Evolutionary conservation across 305 asterid genomes (phyloP).

Genomic region (Solanum hybrid): DNA sequence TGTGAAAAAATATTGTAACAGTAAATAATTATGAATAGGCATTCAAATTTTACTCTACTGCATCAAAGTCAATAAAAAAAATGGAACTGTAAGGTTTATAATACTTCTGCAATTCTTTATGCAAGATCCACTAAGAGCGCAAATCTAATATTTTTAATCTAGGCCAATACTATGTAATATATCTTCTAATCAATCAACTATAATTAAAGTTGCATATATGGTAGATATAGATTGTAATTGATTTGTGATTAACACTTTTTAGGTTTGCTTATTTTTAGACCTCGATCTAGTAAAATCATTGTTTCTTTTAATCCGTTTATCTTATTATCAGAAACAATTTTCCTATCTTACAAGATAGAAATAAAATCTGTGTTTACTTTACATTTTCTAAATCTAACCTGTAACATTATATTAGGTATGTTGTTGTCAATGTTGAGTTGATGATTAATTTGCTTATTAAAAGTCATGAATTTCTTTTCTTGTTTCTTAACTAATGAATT

Average conservation of each 20-base stretch:
- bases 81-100: not conserved
- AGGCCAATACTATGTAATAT: not conserved
- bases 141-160: not conserved
- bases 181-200: not conserved
- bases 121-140: not conserved
- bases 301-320: accelerated
- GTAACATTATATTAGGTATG: not conserved
- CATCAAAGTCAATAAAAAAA: not conserved
- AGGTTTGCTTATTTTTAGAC: not conserved
- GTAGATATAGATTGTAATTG: not conserved
- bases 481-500: not conserved
- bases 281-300: too few relatives aligned
- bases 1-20: not conserved
- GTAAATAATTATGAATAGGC: not conserved
- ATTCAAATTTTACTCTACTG: not conserved
- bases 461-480: not conserved
- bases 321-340: too few relatives aligned
- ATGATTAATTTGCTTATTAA: not conserved
- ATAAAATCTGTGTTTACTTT: accelerated
- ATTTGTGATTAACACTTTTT: not conserved
- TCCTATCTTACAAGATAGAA: not conserved
- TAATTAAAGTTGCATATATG: not conserved
- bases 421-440: not conserved
- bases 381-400: too few relatives aligned
- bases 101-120: not conserved